Evolutionary conservation across 176 grass and related monocot species (phyloP), one percentile per base, ranked within the genome.

Genomic region (Hordeum marinum): DNA sequence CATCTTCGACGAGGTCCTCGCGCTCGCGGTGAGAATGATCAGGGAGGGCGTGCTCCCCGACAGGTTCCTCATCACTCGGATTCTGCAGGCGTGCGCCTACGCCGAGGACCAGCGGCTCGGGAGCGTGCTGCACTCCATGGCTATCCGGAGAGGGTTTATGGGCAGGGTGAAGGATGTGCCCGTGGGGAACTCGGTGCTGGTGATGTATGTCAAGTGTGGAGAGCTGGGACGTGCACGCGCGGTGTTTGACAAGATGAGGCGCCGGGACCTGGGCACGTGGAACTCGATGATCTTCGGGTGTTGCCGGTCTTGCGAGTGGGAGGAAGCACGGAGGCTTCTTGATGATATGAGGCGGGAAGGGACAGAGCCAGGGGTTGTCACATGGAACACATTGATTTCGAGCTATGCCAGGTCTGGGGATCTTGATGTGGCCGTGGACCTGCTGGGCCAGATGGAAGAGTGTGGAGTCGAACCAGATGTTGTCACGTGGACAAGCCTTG

Each of bases 401-500:
- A 90, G 85, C 55, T 90, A 92, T 72, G 76, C 82, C 15, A 91
- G 88, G 79, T 90, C 82, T 60, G 85, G 90, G 25, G 79, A 92
- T 61, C 85, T 89, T 61, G 80, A 90, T 61, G 75, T 90, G 52
- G 93, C 90, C 25, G 54, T 88, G 85, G 75, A 90, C 32, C 76
- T 94, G 10, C 63, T 92, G 80, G 81, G 88, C 65, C 75, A 85
- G 85, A 94, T 94, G 93, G 85, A 88, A 83, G 86, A 41, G 66
- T 86, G 73, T 59, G 83, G 88, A 39, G 80, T 88, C 26, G 64
- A 58, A 35, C 85, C 88, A 13, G 93, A 94, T 74, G 93, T 92
- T 17, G 86, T 92, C 80, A 94, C 88, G 4, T 94, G 93, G 93
- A 92, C 93, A 84, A 94, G 93, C 83, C 80, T 94, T 65, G 90